Base-by-base conservation (phyloP, 768 basidiomycete species). In the Russula ochroleuca region DNA sequence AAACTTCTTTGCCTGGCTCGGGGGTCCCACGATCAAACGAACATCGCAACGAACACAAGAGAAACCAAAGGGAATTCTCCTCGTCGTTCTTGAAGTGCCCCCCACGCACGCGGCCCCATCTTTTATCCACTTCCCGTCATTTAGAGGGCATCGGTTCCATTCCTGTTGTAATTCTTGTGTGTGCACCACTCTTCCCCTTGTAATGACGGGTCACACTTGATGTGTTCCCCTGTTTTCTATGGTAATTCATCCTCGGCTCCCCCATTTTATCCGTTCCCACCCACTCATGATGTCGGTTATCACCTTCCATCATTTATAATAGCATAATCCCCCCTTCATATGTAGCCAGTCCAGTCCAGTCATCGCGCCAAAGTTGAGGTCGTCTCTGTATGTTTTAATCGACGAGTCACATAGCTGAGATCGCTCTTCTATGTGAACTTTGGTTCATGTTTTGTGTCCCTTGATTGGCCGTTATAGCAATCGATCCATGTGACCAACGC, bases 171-270 rank as follows among this genome's bases (percentile, higher is more conserved):
- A 23, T 61, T 15, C 14, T 52, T 59, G 35, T 35, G 28, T 19
- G 21, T n/a, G 25, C 35, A 58, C 23, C 28, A 19, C 15, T 15
- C 56, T 31, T 35, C 8, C n/a, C 7, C 38, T 9, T 49, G 23
- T 47, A 47, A 35, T 53, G 45, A 28, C 37, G 31, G 62, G 33
- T 43, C 40, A 33, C 62, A 53, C 62, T 63, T 65, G 63, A 59
- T 19, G 63, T 66, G 57, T 40, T 28, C 38, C 38, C 23, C n/a
- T 28, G 33, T 47, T 57, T 15, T n/a, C 43, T 47, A 40, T 43
- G 45, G 38, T 14, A 47, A 3, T 21, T 8, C 23, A 31, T 35
- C 28, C 25, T 43, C 54, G 17, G 41, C 21, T 38, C 45, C 50
- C 37, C 50, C 37, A 37, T n/a, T 37, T 5, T 56, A 1, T 33